phyloP scores from a whole-genome alignment of 2,329 filamentous ascomycete genomes.

The Lachnellula hyalina region DNA sequence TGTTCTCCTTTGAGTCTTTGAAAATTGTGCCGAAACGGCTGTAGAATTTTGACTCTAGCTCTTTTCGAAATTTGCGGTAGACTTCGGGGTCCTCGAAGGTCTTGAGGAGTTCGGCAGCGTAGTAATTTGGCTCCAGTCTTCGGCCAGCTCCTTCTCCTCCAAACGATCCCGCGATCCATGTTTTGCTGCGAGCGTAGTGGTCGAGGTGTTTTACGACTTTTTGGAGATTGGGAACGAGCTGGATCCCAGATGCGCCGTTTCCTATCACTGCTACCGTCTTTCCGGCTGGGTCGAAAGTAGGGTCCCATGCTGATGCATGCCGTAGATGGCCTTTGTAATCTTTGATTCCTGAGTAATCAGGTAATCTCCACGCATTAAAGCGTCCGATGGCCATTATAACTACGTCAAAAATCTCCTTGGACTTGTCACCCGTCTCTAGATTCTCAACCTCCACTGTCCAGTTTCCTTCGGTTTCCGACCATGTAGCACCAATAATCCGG shows the following conservation, averaged over 20 bases:
- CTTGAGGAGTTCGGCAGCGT: constrained; percentile 47
- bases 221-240: constrained; percentile 44
- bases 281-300: constrained; percentile 39
- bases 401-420: constrained; percentile 49
- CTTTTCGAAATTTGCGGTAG: constrained; percentile 56
- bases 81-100: constrained; percentile 51
- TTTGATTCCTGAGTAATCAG: constrained; percentile 52
- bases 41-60: constrained; percentile 57
- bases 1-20: constrained; percentile 37
- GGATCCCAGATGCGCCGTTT: constrained; percentile 46
- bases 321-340: constrained; percentile 45
- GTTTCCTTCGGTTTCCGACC: constrained; percentile 41
- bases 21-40: constrained; percentile 50
- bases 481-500: constrained; percentile 49
- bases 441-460: constrained; percentile 45
- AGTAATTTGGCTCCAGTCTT: constrained; percentile 45
- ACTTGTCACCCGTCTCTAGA: constrained; percentile 33
- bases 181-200: constrained; percentile 42
- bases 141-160: constrained; percentile 35
- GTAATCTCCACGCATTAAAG: constrained; percentile 62
- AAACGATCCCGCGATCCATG: constrained; percentile 50
- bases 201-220: constrained; percentile 7
- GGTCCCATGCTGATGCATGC: constrained; percentile 59
- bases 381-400: constrained; percentile 58
- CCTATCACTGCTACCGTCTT: constrained; percentile 46